These are phyloP conservation scores for Catunica adiposa DNA, from an alignment of 2,329 filamentous ascomycete species.

Conservation along the genomic window DNA sequence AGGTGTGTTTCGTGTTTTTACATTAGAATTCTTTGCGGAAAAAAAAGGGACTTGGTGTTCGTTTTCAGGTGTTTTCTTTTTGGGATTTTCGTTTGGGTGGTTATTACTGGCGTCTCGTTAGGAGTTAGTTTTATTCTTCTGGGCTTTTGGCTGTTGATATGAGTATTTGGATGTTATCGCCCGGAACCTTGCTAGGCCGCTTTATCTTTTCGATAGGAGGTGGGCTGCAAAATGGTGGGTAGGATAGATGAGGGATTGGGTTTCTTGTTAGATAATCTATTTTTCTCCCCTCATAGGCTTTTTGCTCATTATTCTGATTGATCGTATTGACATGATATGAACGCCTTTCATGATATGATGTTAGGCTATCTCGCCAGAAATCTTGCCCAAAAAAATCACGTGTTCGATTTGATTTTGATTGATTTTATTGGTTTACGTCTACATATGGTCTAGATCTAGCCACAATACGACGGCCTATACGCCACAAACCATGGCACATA, in stretches of 20 bases:
- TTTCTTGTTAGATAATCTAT: neutral
- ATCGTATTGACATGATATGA: too few relatives aligned
- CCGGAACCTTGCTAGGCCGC: neutral
- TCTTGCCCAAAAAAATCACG: too few relatives aligned
- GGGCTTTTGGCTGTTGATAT: neutral
- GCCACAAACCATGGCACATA: too few relatives aligned
- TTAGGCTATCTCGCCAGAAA: too few relatives aligned
- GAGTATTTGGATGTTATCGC: neutral
- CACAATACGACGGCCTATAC: too few relatives aligned
- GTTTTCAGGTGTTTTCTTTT: constrained; percentile 3
- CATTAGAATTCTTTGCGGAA: neutral
- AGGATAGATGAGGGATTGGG: neutral
- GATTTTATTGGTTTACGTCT: too few relatives aligned
- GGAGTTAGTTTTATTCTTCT: neutral
- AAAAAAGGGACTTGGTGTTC: neutral
- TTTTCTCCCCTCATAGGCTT: neutral
- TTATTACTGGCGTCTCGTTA: constrained; percentile 8
- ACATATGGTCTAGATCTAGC: too few relatives aligned
- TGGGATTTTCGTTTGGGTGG: neutral
- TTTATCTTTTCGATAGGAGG: neutral
- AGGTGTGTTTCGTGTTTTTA: constrained; percentile 2
- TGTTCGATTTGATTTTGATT: too few relatives aligned
- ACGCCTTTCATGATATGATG: too few relatives aligned
- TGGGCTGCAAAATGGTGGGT: neutral
- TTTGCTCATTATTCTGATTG: neutral